Conservation (phyloP, 2,329 filamentous ascomycete genomes). For the Ophiostoma piceae region DNA sequence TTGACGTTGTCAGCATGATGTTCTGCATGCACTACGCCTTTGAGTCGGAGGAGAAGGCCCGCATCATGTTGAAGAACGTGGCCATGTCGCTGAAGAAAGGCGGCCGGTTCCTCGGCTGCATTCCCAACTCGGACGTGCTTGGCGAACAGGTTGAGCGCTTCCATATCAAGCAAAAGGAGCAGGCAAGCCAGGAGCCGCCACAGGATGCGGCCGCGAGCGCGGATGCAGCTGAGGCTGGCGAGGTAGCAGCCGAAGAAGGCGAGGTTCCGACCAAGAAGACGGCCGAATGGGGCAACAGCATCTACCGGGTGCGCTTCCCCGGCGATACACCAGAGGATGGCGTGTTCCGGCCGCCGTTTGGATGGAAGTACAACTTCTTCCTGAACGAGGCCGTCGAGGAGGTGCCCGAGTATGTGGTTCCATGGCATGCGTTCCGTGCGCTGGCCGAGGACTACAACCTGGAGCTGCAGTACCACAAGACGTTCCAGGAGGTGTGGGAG, state of each 20-base stretch:
- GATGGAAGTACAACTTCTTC: slow-evolving; percentile 97
- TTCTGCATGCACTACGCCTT: slow-evolving; percentile 99
- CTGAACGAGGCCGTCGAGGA: slow-evolving; percentile 93
- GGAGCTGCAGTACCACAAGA: slow-evolving; percentile 88
- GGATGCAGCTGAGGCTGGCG: slow-evolving; percentile 33
- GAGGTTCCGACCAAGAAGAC: slow-evolving; percentile 54
- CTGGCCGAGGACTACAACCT: slow-evolving; percentile 95
- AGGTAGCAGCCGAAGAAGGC: slow-evolving; percentile 38
- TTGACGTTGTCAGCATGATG: slow-evolving; percentile 98
- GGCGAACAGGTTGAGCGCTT: slow-evolving; percentile 70
- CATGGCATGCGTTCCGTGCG: slow-evolving; percentile 95
- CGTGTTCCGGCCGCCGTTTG: slow-evolving; percentile 87
- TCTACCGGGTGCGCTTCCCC: slow-evolving; percentile 87
- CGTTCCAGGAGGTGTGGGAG: slow-evolving; percentile 86
- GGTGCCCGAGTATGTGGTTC: slow-evolving; percentile 94
- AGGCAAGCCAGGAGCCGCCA: slow-evolving; percentile 36
- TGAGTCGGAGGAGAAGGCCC: slow-evolving; percentile 82
- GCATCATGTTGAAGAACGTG: slow-evolving; percentile 90
- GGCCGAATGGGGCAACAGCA: slow-evolving; percentile 85
- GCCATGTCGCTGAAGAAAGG: slow-evolving; percentile 87
- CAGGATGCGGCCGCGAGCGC: slow-evolving; percentile 33
- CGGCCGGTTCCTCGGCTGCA: slow-evolving; percentile 87
- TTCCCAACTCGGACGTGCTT: slow-evolving; percentile 93
- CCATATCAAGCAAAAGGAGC: slow-evolving; percentile 46
- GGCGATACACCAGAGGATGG: slow-evolving; percentile 78